Conservation (phyloP, 129 eudicot genomes). For the Escallonia herrerae region DNA sequence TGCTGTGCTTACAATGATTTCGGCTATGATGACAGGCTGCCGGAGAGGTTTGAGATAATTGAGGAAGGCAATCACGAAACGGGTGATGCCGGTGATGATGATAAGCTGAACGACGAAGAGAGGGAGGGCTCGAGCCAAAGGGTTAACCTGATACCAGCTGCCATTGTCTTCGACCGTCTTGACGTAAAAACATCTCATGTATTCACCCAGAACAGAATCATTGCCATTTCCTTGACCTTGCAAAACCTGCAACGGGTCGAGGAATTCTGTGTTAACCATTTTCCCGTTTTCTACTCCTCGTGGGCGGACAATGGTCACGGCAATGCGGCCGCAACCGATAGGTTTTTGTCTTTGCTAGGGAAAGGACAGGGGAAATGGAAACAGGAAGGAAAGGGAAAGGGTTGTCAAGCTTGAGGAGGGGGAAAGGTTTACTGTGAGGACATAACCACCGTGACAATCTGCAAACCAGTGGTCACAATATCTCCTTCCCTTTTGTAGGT, state of each 20-base stretch:
- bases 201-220: background rate
- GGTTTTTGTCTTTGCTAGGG: too few relatives aligned
- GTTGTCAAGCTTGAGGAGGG: too few relatives aligned
- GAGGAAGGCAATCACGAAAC: background rate
- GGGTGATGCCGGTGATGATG: constrained; percentile 2
- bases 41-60: constrained; percentile 12
- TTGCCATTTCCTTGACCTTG: background rate
- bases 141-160: constrained; percentile 11
- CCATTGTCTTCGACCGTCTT: background rate
- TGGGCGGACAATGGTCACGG: background rate
- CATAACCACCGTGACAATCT: too few relatives aligned
- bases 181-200: background rate
- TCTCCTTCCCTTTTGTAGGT: too few relatives aligned
- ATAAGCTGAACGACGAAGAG: constrained; percentile 6
- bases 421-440: too few relatives aligned
- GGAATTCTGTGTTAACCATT: constrained; percentile 8
- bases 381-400: too few relatives aligned
- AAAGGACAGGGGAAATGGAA: too few relatives aligned
- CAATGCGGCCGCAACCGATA: too few relatives aligned
- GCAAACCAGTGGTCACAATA: too few relatives aligned
- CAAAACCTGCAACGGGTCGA: background rate
- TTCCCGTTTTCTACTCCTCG: background rate
- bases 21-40: constrained; percentile 21
- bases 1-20: constrained; percentile 17
- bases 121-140: constrained; percentile 8